These are phyloP conservation scores for Lindgomyces ingoldianus DNA, from an alignment of 495 filamentous ascomycete species.

Conservation along the genomic window DNA sequence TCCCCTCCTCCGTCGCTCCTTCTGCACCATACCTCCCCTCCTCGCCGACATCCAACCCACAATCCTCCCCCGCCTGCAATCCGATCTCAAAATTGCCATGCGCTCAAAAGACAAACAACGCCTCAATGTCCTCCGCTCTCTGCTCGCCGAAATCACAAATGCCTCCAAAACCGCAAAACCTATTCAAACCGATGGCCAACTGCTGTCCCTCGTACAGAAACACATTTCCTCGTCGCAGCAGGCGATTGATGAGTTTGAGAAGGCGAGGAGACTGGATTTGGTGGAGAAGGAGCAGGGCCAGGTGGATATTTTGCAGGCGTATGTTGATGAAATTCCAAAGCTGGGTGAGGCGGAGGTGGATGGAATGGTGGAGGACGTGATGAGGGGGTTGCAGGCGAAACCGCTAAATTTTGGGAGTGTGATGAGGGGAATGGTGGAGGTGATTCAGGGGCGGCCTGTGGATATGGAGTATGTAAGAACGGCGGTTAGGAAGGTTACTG, in stretches of 20 bases:
- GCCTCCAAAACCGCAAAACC: conserved; percentile 60
- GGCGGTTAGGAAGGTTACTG: background rate
- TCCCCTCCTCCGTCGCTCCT: conserved; percentile 8
- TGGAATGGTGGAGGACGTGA: conserved; percentile 48
- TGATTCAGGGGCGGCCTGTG: conserved; percentile 57
- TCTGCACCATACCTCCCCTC: conserved; percentile 7
- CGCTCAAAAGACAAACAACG: conserved; percentile 59
- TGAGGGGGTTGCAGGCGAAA: conserved; percentile 49
- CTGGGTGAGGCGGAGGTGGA: conserved; percentile 52
- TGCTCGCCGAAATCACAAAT: conserved; percentile 66
- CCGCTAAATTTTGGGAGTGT: conserved; percentile 48
- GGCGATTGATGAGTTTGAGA: conserved; percentile 56
- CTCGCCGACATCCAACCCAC: conserved; percentile 11
- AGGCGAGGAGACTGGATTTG: conserved; percentile 56
- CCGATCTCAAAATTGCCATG: conserved; percentile 64
- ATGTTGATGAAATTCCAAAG: conserved; percentile 56
- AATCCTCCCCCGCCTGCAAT: conserved; percentile 51
- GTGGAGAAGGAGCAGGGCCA: conserved; percentile 61
- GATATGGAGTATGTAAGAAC: conserved; percentile 42
- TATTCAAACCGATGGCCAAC: conserved; percentile 59
- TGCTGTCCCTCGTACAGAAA: conserved; percentile 61
- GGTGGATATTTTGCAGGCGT: conserved; percentile 57
- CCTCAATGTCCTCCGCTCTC: conserved; percentile 58
- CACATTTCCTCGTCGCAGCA: conserved; percentile 52
- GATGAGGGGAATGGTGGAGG: conserved; percentile 52